These are phyloP conservation scores for Metschnikowia dekortorum DNA, from an alignment of 805 yeast species.

Conservation along the genomic window DNA sequence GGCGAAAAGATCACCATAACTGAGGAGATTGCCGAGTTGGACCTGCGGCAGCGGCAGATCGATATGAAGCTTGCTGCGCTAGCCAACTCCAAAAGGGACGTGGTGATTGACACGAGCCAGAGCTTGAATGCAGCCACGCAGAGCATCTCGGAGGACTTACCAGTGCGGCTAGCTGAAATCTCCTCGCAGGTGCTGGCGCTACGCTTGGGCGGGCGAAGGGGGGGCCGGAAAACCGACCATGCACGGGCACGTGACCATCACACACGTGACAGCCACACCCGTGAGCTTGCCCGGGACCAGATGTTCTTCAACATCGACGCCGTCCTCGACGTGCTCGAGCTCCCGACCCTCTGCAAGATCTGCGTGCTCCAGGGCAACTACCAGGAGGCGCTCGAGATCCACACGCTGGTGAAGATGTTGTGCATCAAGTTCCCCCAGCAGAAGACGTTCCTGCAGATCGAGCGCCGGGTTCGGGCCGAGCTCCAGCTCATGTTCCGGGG, in stretches of 20 bases:
- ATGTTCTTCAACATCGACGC: constrained; percentile 63
- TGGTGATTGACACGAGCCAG: constrained; percentile 39
- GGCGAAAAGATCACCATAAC: constrained; percentile 34
- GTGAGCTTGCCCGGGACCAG: constrained; percentile 18
- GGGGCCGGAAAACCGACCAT: constrained; percentile 3
- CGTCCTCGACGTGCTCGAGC: constrained; percentile 71
- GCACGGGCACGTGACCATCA: constrained; percentile 14
- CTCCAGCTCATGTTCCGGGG: constrained; percentile 65
- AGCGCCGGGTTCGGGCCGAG: constrained; percentile 50
- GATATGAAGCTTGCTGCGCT: constrained; percentile 44
- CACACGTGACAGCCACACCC: constrained; percentile 2
- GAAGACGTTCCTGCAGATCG: constrained; percentile 47
- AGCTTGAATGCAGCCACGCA: constrained; percentile 22
- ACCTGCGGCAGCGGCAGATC: constrained; percentile 46
- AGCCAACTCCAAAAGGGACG: constrained; percentile 40
- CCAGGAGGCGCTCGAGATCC: constrained; percentile 83
- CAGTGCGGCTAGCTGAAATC: constrained; percentile 15
- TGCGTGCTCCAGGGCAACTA: constrained; percentile 85
- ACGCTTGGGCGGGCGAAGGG: constrained; percentile 11
- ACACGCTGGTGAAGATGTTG: constrained; percentile 66
- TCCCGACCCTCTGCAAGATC: constrained; percentile 79
- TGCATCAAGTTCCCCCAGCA: constrained; percentile 64
- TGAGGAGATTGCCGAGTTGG: constrained; percentile 73
- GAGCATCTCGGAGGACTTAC: constrained; percentile 8
- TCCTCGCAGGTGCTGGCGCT: constrained; percentile 6